A percentile compares a stretch with the other conserved stretches of the same genome.
These are phyloP conservation scores for Colletotrichum chrysophilum DNA, from an alignment of 2,329 filamentous ascomycete genomes.

Conservation along the genomic window DNA sequence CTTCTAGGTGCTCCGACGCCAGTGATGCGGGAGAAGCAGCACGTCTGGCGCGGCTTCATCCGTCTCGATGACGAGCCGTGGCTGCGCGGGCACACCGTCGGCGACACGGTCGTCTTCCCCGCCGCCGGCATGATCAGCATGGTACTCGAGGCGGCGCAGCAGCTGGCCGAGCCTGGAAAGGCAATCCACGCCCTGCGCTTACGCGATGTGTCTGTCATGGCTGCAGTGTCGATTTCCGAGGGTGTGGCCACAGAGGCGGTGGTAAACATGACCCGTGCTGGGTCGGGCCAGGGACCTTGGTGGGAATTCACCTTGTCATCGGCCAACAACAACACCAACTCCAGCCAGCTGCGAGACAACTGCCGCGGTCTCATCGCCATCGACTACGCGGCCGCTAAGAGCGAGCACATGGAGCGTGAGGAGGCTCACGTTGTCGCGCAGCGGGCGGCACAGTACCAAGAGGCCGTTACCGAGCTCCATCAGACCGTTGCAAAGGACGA, in stretches of 20 bases:
- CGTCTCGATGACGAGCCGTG: conserved; percentile 33
- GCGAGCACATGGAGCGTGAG: neutral
- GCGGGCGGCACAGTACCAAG: neutral
- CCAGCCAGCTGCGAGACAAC: neutral
- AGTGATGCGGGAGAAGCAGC: conserved; percentile 39
- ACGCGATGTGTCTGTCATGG: neutral
- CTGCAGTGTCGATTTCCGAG: neutral
- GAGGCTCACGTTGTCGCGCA: neutral
- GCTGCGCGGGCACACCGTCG: conserved; percentile 45
- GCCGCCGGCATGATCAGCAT: conserved; percentile 39
- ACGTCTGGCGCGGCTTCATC: neutral
- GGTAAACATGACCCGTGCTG: neutral
- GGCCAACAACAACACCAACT: neutral
- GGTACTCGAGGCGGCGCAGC: conserved; percentile 15
- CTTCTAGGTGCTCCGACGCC: conserved; percentile 24
- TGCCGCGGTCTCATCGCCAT: neutral
- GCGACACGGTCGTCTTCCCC: conserved; percentile 44
- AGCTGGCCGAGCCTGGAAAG: conserved; percentile 6
- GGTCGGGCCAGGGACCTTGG: neutral
- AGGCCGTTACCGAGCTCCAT: neutral
- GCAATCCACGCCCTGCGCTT: neutral
- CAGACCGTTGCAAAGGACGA: neutral
- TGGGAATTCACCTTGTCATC: conserved; percentile 15
- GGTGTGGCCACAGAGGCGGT: neutral
- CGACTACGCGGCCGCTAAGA: neutral